Evolutionary conservation across 257 asterid species (phyloP).

Genomic region (Salvia miltiorrhiza): DNA sequence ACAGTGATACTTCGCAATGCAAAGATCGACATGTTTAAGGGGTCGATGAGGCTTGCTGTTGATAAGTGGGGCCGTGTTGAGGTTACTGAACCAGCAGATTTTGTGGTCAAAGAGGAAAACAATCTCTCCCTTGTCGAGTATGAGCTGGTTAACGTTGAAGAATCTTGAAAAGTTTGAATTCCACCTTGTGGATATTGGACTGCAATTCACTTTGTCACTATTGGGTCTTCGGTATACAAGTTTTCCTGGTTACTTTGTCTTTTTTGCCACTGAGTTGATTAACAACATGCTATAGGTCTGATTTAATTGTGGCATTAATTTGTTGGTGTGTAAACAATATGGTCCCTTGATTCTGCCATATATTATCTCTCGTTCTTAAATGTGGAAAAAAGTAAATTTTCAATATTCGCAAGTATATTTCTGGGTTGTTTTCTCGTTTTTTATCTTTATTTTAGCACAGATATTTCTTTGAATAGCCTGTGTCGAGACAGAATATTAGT

Average conservation of each 20-base stretch:
- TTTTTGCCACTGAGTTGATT: constrained; percentile 26
- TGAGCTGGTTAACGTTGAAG: constrained; percentile 71
- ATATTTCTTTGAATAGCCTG: background rate
- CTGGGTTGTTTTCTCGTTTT: background rate
- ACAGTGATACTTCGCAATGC: constrained; percentile 66
- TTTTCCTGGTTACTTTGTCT: constrained; percentile 28
- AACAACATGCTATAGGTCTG: constrained; percentile 30
- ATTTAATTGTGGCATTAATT: constrained; percentile 34
- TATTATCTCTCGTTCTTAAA: constrained; percentile 9
- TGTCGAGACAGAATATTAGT: background rate
- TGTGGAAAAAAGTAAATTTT: constrained; percentile 26
- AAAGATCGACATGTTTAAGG: constrained; percentile 80
- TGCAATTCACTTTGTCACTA: constrained; percentile 26
- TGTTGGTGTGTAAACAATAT: constrained; percentile 33
- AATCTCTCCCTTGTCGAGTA: constrained; percentile 73
- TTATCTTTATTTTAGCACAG: background rate
- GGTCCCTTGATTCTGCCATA: constrained; percentile 7
- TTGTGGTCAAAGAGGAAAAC: constrained; percentile 75
- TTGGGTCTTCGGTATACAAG: constrained; percentile 48
- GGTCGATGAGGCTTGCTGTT: constrained; percentile 75
- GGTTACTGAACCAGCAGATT: constrained; percentile 57
- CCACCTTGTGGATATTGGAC: constrained; percentile 23
- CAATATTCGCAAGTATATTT: background rate
- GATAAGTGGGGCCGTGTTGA: constrained; percentile 86
- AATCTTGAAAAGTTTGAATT: constrained; percentile 37